A percentile compares a stretch with the other conserved stretches of the same genome.
Conservation (phyloP, 352 stramenopile genomes). For the Pythium angustatum region DNA sequence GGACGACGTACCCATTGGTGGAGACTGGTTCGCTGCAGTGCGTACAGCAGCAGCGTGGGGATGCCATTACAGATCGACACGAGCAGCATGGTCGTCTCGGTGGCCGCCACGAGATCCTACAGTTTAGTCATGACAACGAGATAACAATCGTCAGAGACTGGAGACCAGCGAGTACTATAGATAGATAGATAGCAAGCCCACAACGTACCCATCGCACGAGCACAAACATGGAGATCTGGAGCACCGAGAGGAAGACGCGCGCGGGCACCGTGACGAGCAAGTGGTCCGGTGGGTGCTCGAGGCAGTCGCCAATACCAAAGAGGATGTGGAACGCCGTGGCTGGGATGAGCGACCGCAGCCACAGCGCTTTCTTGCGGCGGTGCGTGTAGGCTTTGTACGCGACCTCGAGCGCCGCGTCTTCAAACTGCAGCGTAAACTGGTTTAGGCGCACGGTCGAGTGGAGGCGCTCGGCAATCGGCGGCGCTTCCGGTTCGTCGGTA, state of each 20-base stretch:
- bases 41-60: constrained; percentile 64
- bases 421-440: constrained; percentile 79
- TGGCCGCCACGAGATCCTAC: constrained; percentile 62
- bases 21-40: constrained; percentile 67
- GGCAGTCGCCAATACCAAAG: constrained; percentile 69
- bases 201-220: constrained; percentile 62
- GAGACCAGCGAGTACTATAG: too few relatives aligned
- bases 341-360: constrained; percentile 76
- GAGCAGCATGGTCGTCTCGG: constrained; percentile 72
- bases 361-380: constrained; percentile 80
- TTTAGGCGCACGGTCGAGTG: constrained; percentile 84
- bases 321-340: constrained; percentile 71
- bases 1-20: constrained; percentile 77
- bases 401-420: constrained; percentile 62
- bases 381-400: constrained; percentile 67
- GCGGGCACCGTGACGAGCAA: constrained; percentile 74
- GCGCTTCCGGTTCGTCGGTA: too few relatives aligned
- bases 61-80: constrained; percentile 75
- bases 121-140: too few relatives aligned
- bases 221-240: constrained; percentile 75
- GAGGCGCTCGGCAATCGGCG: constrained; percentile 10
- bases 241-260: constrained; percentile 64
- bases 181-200: neutral
- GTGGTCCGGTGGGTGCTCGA: constrained; percentile 66
- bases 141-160: too few relatives aligned